A percentile compares a stretch with the other conserved stretches of the same genome.
Conservation (phyloP, 2,329 filamentous ascomycete genomes). For the Colletotrichum sp. region DNA sequence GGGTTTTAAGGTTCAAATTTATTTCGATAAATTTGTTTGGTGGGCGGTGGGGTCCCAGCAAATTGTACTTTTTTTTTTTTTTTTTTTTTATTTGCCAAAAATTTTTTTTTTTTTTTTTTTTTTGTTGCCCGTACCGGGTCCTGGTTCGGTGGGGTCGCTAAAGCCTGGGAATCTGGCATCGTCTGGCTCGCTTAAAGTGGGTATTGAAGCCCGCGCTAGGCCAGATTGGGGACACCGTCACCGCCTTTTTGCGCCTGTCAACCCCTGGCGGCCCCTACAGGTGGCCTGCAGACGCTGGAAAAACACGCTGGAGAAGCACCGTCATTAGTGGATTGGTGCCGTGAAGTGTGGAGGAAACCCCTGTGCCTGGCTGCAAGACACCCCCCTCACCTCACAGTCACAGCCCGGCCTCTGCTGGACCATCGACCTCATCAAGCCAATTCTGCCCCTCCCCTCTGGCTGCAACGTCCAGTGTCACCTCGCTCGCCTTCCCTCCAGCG, state of each 20-base stretch:
- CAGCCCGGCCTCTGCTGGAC: background rate
- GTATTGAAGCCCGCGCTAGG: background rate
- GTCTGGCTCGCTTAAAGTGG: slow-evolving; percentile 14
- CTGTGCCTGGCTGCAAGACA: slow-evolving; percentile 10
- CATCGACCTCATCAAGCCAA: slow-evolving; percentile 4
- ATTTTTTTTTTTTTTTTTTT: slow-evolving; percentile 25
- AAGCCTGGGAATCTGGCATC: slow-evolving; percentile 2
- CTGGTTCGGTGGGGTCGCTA: background rate
- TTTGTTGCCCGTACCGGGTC: slow-evolving; percentile 29
- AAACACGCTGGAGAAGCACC: slow-evolving; percentile 5
- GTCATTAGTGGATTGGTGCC: slow-evolving; percentile 1
- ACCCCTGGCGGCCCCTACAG: background rate
- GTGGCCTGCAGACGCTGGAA: slow-evolving; percentile 8
- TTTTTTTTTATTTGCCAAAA: too few species aligned
- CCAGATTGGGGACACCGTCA: slow-evolving; percentile 5
- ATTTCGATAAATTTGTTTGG: too few species aligned
- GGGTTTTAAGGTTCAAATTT: too few species aligned
- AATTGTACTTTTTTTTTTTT: too few species aligned
- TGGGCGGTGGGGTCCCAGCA: too few species aligned
- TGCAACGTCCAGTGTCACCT: background rate
- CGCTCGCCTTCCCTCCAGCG: background rate
- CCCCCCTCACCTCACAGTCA: background rate
- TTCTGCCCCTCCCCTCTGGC: slow-evolving; percentile 1
- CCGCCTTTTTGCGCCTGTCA: slow-evolving; percentile 14
- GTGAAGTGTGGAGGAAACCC: slow-evolving; percentile 4